phyloP scores from a whole-genome alignment of 2,329 filamentous ascomycete species.

The Neoascochyta sp. region DNA sequence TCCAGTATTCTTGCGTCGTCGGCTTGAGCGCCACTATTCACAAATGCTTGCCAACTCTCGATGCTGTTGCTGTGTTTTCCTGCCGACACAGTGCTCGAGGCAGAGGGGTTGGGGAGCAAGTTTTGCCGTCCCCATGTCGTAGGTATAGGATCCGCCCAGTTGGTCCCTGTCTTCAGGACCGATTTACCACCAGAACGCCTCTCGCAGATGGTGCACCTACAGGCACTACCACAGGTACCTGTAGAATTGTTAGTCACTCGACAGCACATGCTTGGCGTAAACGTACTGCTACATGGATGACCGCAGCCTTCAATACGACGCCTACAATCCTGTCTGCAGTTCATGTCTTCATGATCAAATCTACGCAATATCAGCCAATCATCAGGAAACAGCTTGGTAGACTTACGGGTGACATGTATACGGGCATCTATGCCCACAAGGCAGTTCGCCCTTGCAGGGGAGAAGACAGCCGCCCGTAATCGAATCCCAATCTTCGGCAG shows the following conservation, averaged over 20 bases:
- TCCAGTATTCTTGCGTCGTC: constrained; percentile 19
- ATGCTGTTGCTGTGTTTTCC: too few species aligned
- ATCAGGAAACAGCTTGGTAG: neutral
- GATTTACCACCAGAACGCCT: constrained; percentile 21
- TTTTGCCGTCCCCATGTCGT: too few species aligned
- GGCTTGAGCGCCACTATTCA: constrained; percentile 13
- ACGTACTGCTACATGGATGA: constrained; percentile 26
- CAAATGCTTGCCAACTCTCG: constrained; percentile 14
- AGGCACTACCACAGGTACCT: constrained; percentile 27
- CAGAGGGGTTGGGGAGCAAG: too few species aligned
- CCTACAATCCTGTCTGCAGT: constrained; percentile 32
- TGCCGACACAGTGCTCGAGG: too few species aligned
- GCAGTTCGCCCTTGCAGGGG: constrained; percentile 24
- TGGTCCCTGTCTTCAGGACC: constrained; percentile 20
- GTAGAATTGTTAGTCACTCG: constrained; percentile 2
- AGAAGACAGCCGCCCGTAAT: constrained; percentile 32
- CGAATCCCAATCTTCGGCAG: constrained; percentile 24
- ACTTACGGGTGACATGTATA: constrained; percentile 34
- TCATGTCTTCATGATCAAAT: constrained; percentile 27
- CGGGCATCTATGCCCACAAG: constrained; percentile 35
- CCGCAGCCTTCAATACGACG: constrained; percentile 22
- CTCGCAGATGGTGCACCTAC: constrained; percentile 28
- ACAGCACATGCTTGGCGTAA: neutral
- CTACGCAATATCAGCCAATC: constrained; percentile 7
- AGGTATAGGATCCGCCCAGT: constrained; percentile 2